phyloP scores from a whole-genome alignment of 139 green algal species.

The Coelastrella sp. region DNA sequence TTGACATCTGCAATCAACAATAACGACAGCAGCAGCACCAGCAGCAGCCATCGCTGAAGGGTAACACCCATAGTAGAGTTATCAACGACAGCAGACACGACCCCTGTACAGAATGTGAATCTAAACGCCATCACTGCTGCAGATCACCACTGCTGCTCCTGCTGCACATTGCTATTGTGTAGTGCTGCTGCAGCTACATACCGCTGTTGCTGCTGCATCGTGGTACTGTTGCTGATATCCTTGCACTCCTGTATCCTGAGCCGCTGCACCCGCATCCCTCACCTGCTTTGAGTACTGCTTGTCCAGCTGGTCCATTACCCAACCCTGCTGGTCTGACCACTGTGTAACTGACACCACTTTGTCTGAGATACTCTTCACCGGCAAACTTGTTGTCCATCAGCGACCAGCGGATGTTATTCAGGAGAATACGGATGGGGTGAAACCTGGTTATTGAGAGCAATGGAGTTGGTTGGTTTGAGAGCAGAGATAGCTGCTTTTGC shows the following conservation, averaged over 20 bases:
- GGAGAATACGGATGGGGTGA: constrained; percentile 72
- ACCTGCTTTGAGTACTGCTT: background rate
- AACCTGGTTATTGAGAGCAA: too few species aligned
- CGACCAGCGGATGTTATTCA: constrained; percentile 80
- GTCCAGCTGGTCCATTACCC: background rate
- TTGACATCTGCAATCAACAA: constrained; percentile 48
- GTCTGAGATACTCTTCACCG: constrained; percentile 70
- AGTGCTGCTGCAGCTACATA: too few species aligned
- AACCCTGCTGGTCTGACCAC: background rate
- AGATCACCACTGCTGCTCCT: too few species aligned
- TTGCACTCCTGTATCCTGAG: too few species aligned
- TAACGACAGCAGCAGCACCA: too few species aligned
- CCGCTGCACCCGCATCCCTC: background rate
- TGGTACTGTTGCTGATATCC: too few species aligned
- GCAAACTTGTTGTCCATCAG: constrained; percentile 80
- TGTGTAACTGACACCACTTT: background rate
- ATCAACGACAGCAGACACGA: too few species aligned
- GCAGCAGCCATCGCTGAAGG: background rate
- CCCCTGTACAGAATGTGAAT: too few species aligned
- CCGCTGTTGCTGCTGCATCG: too few species aligned
- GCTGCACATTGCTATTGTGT: too few species aligned
- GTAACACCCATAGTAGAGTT: background rate
- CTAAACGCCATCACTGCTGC: too few species aligned
- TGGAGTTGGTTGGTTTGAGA: too few species aligned
- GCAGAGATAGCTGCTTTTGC: background rate